A percentile compares a stretch with the other conserved stretches of the same genome.
These are phyloP conservation scores for Bisporella sp. DNA, from an alignment of 2,329 filamentous ascomycete species.

Conservation along the genomic window DNA sequence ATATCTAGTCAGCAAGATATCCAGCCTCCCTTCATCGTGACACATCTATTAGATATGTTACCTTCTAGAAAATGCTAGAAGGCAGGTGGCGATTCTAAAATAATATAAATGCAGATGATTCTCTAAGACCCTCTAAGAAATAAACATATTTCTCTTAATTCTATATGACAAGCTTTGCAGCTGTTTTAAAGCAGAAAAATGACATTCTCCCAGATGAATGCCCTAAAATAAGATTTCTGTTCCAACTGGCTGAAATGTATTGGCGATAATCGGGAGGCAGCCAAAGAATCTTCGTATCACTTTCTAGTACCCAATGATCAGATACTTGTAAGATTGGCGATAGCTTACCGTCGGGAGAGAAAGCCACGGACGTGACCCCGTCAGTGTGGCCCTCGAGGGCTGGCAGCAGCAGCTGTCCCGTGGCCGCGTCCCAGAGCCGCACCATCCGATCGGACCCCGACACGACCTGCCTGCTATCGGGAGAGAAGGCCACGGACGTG, in stretches of 20 bases:
- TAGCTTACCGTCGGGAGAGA: slow-evolving; percentile 7
- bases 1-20: no score
- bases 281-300: no score
- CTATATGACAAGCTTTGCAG: slow-evolving; percentile 8
- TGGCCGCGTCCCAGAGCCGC: no score
- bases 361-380: slow-evolving; percentile 2
- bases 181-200: slow-evolving; percentile 13
- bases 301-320: slow-evolving; percentile 13
- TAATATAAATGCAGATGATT: slow-evolving; percentile 8
- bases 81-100: no score
- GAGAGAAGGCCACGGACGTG: no score
- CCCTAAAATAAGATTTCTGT: slow-evolving; percentile 17
- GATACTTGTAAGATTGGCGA: slow-evolving; percentile 11
- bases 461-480: no score
- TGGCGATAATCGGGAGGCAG: no score
- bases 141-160: slow-evolving; percentile 6
- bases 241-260: slow-evolving; percentile 12
- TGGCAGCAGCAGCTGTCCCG: no score
- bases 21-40: no score
- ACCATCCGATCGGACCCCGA: no score
- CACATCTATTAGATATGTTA: no score
- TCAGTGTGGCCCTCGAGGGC: no score
- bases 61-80: slow-evolving; percentile 9
- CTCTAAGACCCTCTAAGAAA: slow-evolving; percentile 6
- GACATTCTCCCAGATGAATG: slow-evolving; percentile 17